These are phyloP conservation scores for Echeveria elegans DNA, from an alignment of 164 flowering plant genomes.

Conservation along the genomic window DNA sequence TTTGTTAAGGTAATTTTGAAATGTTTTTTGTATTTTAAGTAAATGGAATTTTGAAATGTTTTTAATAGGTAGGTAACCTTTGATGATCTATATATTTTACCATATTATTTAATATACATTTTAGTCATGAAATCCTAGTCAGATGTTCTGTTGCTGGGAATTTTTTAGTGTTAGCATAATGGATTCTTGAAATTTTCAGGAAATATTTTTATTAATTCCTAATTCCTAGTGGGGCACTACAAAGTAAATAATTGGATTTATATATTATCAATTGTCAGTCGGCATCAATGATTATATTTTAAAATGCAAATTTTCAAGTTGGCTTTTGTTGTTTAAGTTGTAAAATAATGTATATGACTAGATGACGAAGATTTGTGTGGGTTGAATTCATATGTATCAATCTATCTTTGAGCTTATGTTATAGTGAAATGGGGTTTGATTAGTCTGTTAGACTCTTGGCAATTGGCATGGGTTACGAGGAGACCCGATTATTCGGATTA, in stretches of 20 bases:
- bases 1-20: too few species aligned
- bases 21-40: too few species aligned
- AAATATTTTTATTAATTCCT: neutral
- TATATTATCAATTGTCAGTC: neutral
- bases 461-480: too few species aligned
- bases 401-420: neutral
- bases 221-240: neutral
- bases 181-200: neutral
- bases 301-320: neutral
- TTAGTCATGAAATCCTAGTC: neutral
- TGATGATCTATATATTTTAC: too few species aligned
- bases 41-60: too few species aligned
- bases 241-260: too few species aligned
- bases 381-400: neutral
- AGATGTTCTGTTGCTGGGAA: neutral
- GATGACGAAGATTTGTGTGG: neutral
- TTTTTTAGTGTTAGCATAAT: neutral
- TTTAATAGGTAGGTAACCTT: too few species aligned
- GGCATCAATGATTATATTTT: neutral
- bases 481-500: too few species aligned
- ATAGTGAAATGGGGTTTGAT: too few species aligned
- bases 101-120: too few species aligned
- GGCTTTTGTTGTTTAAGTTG: neutral
- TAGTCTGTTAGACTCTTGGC: too few species aligned
- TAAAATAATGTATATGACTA: neutral